These are phyloP conservation scores for Candida multigemmis DNA, from an alignment of 805 yeast genomes.

Conservation along the genomic window DNA sequence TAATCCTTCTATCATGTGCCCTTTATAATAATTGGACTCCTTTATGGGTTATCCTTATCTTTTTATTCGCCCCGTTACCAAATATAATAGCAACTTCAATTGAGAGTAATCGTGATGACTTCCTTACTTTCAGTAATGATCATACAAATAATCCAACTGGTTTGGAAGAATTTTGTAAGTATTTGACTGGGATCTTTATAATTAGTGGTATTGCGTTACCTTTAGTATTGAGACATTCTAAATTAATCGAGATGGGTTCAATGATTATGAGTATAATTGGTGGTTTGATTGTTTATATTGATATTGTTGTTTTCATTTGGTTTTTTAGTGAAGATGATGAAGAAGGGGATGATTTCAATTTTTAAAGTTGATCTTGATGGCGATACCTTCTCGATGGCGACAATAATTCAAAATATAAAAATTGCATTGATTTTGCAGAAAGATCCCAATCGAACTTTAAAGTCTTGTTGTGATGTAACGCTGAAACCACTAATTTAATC, in stretches of 20 bases:
- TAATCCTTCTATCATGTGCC: conserved; percentile 36
- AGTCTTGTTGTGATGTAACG: too few species aligned
- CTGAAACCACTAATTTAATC: too few species aligned
- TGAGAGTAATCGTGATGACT: conserved; percentile 31
- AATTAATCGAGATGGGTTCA: conserved; percentile 27
- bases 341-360: conserved; percentile 36
- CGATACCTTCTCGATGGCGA: neutral
- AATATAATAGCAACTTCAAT: conserved; percentile 28
- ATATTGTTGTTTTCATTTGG: conserved; percentile 36
- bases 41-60: conserved; percentile 33
- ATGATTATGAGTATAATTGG: conserved; percentile 35
- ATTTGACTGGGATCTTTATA: conserved; percentile 29
- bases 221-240: conserved; percentile 27
- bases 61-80: conserved; percentile 36
- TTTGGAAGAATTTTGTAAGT: conserved; percentile 29
- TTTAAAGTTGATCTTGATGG: conserved; percentile 15
- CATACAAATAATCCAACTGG: conserved; percentile 27
- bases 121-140: conserved; percentile 33
- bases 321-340: conserved; percentile 37
- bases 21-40: conserved; percentile 33
- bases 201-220: conserved; percentile 39
- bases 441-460: too few species aligned
- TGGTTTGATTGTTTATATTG: conserved; percentile 35
- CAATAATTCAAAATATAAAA: neutral
- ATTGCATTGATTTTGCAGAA: too few species aligned